Conservation (phyloP, 768 basidiomycete species). For the Kondoa malvinella region DNA sequence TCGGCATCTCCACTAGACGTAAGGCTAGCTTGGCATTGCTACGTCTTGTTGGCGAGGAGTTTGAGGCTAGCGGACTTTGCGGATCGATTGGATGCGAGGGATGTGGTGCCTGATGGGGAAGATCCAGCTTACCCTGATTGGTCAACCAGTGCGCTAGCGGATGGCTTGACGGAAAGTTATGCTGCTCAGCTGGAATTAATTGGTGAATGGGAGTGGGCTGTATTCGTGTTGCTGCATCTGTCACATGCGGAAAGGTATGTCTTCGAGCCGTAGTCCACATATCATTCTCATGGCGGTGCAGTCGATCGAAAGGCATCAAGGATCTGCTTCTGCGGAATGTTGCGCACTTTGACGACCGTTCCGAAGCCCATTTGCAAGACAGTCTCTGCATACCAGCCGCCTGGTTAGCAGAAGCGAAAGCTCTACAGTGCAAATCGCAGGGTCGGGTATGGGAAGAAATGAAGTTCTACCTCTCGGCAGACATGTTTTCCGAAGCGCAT, state of each 20-base stretch:
- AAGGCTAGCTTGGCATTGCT: conserved; percentile 80
- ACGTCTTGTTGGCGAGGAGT: conserved; percentile 65
- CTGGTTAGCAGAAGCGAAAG: conserved; percentile 86
- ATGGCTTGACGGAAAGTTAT: conserved; percentile 64
- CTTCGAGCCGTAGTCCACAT: not conserved
- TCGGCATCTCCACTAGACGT: conserved; percentile 59
- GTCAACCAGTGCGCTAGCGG: conserved; percentile 50
- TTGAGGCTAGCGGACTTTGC: conserved; percentile 70
- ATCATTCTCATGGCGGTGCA: conserved; percentile 28
- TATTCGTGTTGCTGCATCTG: conserved; percentile 75
- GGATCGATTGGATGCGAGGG: conserved; percentile 43
- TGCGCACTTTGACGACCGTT: conserved; percentile 24
- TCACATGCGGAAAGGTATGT: conserved; percentile 62
- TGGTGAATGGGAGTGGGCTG: conserved; percentile 67
- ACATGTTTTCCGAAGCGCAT: conserved; percentile 56
- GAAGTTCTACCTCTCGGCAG: conserved; percentile 54
- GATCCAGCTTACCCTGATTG: not conserved
- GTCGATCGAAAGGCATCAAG: conserved; percentile 65
- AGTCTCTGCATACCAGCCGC: conserved; percentile 61
- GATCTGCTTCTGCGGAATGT: conserved; percentile 52
- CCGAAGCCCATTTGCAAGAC: conserved; percentile 37
- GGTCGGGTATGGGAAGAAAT: conserved; percentile 58
- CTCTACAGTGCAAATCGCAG: conserved; percentile 45
- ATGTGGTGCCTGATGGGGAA: conserved; percentile 42
- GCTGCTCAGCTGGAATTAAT: conserved; percentile 67